A percentile compares a stretch with the other conserved stretches of the same genome.
phyloP scores from a whole-genome alignment of 148 eudicot species.

The Vaccinium macrocarpon region DNA sequence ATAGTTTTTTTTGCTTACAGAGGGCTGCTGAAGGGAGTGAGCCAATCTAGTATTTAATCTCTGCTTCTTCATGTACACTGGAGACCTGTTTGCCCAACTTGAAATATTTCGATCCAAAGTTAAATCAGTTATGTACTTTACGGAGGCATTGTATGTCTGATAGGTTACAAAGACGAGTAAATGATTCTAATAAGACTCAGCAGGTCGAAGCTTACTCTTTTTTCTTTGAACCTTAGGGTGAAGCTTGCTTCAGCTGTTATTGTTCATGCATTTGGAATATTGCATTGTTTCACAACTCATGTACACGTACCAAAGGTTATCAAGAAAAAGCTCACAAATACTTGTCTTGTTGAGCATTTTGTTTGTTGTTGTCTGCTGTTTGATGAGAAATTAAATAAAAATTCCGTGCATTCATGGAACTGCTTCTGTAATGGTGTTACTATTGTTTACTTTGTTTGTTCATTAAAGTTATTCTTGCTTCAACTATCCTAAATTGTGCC shows the following conservation, averaged over 20 bases:
- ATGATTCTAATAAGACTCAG: neutral
- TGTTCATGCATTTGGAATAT: neutral
- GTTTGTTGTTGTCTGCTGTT: conserved; percentile 3
- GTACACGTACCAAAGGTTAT: neutral
- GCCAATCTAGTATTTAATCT: neutral
- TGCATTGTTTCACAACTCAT: neutral
- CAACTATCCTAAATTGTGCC: neutral
- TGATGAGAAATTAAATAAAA: neutral
- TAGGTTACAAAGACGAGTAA: neutral
- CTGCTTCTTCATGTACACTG: neutral
- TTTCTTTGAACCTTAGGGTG: neutral
- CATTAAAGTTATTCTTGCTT: neutral
- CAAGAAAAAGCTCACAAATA: neutral
- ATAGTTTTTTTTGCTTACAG: neutral
- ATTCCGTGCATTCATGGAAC: neutral
- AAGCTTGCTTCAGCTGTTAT: neutral
- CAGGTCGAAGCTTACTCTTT: neutral
- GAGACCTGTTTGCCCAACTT: neutral
- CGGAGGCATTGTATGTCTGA: neutral
- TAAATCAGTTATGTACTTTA: conserved; percentile 9
- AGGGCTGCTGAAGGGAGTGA: conserved; percentile 5
- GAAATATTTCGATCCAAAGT: neutral
- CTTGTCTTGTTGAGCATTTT: neutral
- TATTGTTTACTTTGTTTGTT: neutral
- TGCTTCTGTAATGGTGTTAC: neutral